Evolutionary conservation across 2,329 filamentous ascomycete genomes (phyloP).

Genomic region (Neocatenulostroma microsporum): DNA sequence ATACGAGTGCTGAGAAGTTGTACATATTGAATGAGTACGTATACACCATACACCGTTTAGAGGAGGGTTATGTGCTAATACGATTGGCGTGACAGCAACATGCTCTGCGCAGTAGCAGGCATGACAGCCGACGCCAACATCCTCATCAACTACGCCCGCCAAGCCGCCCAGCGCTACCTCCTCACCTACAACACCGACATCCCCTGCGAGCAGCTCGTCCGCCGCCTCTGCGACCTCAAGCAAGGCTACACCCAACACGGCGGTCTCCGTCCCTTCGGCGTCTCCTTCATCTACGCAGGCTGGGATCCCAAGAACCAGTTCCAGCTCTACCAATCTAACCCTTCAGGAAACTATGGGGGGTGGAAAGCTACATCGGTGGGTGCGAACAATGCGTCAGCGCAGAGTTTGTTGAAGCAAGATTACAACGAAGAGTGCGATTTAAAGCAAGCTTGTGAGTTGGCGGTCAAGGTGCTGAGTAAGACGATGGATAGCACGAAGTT

Average conservation of each 20-base stretch:
- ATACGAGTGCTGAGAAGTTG: conserved; percentile 99
- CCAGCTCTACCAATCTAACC: conserved; percentile 98
- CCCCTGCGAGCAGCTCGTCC: conserved; percentile 96
- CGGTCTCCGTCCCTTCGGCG: conserved; percentile 94
- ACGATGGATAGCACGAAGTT: conserved; percentile 99
- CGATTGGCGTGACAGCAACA: conserved; percentile 90
- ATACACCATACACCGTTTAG: too few relatives aligned
- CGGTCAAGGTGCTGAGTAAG: conserved; percentile 98
- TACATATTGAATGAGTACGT: conserved; percentile 96
- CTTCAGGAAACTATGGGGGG: conserved; percentile 95
- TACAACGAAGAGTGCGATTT: conserved; percentile 98
- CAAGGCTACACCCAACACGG: conserved; percentile 99
- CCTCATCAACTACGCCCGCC: conserved; percentile 98
- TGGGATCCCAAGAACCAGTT: conserved; percentile 95
- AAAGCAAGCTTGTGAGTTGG: conserved; percentile 93
- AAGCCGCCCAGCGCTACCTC: conserved; percentile 94
- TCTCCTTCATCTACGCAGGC: conserved; percentile 98
- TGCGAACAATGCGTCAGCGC: conserved; percentile 95
- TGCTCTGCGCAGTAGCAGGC: conserved; percentile 98
- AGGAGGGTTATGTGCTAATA: too few relatives aligned
- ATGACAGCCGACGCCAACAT: conserved; percentile 99
- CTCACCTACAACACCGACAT: conserved; percentile 99
- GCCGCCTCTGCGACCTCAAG: conserved; percentile 93
- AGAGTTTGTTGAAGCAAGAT: conserved; percentile 96
- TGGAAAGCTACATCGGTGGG: conserved; percentile 99